Evolutionary conservation across 768 basidiomycete species (phyloP), one percentile per base, ranked within the genome.

Genomic region (Terana coerulea): DNA sequence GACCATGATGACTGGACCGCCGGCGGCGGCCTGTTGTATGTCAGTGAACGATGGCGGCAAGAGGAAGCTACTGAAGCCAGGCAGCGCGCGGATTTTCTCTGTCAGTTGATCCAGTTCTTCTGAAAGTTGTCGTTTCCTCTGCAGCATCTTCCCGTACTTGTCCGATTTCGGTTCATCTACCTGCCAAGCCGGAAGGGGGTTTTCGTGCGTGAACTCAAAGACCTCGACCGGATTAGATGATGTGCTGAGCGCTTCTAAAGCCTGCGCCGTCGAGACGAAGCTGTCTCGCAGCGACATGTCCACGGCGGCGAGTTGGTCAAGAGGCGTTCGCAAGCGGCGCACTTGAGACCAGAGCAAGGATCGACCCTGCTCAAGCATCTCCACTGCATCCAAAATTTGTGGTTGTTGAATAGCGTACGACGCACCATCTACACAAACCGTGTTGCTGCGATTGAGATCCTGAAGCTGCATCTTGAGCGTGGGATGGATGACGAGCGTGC

Each of bases 1-100:
- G 40, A 75, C 58, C 14, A 76, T 50, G 17, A 75, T 37, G 25
- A 75, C 64, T 1, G 72, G 73, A 1, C 74, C 73, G 3, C 63
- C 59, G 1, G 22, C 44, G 2, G 68, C 61, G 2, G 61, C 69
- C 45, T 54, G 51, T 2, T 52, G 60, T 10, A 75, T 59, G 14
- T 65, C 55, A 2, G 54, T 24, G 29, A 65, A 69, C 3, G 56
- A 33, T 3, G 47, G 40, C 0, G 61, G 43, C 25, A 47, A 48
- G 42, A 73, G 59, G 48, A 74, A 74, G 15, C 42, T 49, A 25
- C 58, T 60, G 56, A 73, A 71, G 0, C 64, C 70, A 0, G 64
- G 59, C 11, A 67, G 24, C 34, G 54, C 60, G 25, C 69, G 58
- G 8, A 71, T 69, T 37, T 69, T 58, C n/a, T 62, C 59, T 2